Evolutionary conservation across 306 rosid genomes (phyloP).

Genomic region (Albizia julibrissin): DNA sequence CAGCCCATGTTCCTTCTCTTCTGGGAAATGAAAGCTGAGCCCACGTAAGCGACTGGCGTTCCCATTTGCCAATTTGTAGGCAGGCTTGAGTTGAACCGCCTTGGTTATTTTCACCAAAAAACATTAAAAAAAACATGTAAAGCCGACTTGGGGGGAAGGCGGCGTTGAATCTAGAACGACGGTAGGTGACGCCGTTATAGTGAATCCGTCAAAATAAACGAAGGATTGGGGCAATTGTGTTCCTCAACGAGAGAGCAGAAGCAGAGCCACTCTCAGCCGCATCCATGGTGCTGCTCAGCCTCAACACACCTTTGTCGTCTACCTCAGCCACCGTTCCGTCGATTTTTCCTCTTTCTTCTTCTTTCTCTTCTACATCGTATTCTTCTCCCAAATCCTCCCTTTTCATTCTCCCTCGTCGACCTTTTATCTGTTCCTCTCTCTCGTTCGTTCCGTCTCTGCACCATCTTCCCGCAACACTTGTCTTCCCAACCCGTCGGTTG

Average conservation of each 20-base stretch:
- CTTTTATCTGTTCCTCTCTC: constrained; percentile 20
- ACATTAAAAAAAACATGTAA: no score
- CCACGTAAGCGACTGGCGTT: background rate
- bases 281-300: constrained; percentile 47
- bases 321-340: constrained; percentile 15
- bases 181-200: background rate
- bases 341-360: constrained; percentile 13
- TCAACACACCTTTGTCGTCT: constrained; percentile 31
- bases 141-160: background rate
- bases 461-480: background rate
- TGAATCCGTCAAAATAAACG: background rate
- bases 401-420: constrained; percentile 7
- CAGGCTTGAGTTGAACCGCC: background rate
- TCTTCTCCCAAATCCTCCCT: constrained; percentile 24
- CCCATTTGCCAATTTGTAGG: background rate
- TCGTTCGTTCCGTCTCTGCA: background rate
- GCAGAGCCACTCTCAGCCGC: constrained; percentile 10
- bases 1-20: background rate
- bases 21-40: background rate
- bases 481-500: constrained; percentile 19
- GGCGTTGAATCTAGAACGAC: background rate
- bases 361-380: constrained; percentile 25
- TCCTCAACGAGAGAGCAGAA: background rate
- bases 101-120: background rate
- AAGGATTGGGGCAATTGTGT: background rate